These are phyloP conservation scores for Pythium folliculosum DNA, from an alignment of 352 stramenopile genomes.

Conservation along the genomic window DNA sequence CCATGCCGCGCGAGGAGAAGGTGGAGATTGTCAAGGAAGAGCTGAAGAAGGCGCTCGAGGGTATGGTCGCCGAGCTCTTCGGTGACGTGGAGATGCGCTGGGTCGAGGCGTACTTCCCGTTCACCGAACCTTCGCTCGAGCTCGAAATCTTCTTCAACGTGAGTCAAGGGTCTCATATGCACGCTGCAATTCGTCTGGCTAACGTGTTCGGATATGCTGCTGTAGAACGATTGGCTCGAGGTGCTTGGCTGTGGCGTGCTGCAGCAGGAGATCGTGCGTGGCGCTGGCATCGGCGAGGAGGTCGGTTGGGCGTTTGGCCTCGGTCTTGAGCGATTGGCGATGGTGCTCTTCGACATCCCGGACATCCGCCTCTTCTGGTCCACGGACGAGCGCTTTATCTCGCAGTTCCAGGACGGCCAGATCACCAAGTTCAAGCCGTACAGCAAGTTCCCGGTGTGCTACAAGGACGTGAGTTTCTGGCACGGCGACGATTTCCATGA, in stretches of 20 bases:
- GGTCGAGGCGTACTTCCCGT: conserved; percentile 99
- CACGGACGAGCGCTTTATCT: conserved; percentile 93
- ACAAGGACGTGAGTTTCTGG: conserved; percentile 99
- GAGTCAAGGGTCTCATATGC: not conserved
- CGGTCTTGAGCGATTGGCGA: conserved; percentile 97
- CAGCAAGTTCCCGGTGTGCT: conserved; percentile 98
- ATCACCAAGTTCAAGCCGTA: conserved; percentile 98
- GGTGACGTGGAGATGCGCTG: conserved; percentile 95
- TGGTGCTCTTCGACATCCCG: conserved; percentile 99
- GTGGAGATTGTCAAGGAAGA: conserved; percentile 88
- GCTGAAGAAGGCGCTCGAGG: conserved; percentile 95
- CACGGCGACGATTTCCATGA: conserved; percentile 87
- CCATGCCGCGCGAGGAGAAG: conserved; percentile 69
- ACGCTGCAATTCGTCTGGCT: not conserved
- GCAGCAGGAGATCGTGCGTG: conserved; percentile 93
- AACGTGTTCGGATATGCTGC: not conserved
- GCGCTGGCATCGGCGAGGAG: conserved; percentile 81
- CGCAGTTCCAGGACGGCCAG: conserved; percentile 90
- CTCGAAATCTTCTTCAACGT: conserved; percentile 98
- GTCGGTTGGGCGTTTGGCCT: conserved; percentile 98
- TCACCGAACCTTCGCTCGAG: conserved; percentile 98
- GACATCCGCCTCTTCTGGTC: conserved; percentile 99
- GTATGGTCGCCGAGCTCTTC: conserved; percentile 92
- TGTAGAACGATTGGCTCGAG: conserved; percentile 96
- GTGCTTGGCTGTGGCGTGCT: conserved; percentile 98